A percentile compares a stretch with the other conserved stretches of the same genome.
phyloP scores from a whole-genome alignment of 2,329 filamentous ascomycete species.

The Dactylellina sp. region DNA sequence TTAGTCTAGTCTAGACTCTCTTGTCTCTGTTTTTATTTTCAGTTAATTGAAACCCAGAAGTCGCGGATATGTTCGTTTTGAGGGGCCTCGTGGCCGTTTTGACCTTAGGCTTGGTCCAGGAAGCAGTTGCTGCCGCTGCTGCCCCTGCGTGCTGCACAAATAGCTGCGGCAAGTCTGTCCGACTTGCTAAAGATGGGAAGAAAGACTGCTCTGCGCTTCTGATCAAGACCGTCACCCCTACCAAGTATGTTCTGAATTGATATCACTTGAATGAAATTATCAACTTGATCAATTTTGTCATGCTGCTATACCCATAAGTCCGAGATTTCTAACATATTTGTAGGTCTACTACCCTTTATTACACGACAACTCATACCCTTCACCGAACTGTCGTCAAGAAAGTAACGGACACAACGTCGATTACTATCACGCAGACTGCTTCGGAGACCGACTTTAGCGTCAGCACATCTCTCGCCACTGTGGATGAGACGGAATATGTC shows the following conservation, averaged over 20 bases:
- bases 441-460: slow-evolving; percentile 37
- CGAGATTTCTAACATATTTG: slow-evolving; percentile 1
- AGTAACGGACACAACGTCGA: slow-evolving; percentile 19
- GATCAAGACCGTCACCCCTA: slow-evolving; percentile 37
- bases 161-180: slow-evolving; percentile 43
- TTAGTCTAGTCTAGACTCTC: background rate
- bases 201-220: slow-evolving; percentile 43
- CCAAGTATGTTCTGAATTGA: slow-evolving; percentile 21
- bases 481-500: slow-evolving; percentile 18
- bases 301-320: too few relatives aligned
- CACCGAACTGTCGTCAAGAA: background rate
- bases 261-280: too few relatives aligned
- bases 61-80: slow-evolving; percentile 29
- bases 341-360: background rate
- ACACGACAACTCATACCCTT: slow-evolving; percentile 15
- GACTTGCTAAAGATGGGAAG: slow-evolving; percentile 24
- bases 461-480: slow-evolving; percentile 28
- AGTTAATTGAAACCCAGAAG: background rate
- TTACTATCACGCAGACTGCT: slow-evolving; percentile 25
- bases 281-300: too few relatives aligned
- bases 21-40: background rate
- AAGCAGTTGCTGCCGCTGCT: slow-evolving; percentile 14
- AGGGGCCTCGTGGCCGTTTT: slow-evolving; percentile 44
- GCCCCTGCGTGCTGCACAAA: slow-evolving; percentile 25
- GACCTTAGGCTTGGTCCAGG: slow-evolving; percentile 37